A percentile compares a stretch with the other conserved stretches of the same genome.
phyloP scores from a whole-genome alignment of 331 rosid genomes.

The Malus hybrid region DNA sequence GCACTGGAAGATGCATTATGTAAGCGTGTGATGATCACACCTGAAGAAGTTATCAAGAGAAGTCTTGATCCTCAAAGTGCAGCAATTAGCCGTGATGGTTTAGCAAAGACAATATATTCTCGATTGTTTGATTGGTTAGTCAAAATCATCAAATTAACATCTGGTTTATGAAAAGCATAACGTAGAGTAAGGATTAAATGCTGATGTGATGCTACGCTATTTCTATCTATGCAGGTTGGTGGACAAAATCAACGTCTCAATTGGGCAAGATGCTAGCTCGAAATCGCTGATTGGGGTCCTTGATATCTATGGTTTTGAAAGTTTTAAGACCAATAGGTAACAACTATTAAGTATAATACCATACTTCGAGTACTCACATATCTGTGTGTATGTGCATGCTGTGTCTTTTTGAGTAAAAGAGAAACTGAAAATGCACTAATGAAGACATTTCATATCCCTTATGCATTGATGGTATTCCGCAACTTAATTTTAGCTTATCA shows the following conservation, averaged over 20 bases:
- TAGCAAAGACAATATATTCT: constrained; percentile 92
- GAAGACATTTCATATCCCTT: constrained; percentile 24
- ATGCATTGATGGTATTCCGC: constrained; percentile 18
- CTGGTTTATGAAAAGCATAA: background rate
- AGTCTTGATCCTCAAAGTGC: constrained; percentile 98
- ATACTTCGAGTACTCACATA: background rate
- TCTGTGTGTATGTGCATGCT: background rate
- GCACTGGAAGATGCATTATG: constrained; percentile 93
- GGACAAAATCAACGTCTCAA: constrained; percentile 85
- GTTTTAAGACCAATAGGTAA: constrained; percentile 97
- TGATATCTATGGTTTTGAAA: constrained; percentile 97
- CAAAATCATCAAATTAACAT: background rate
- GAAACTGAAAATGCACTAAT: constrained; percentile 9
- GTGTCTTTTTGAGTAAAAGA: background rate
- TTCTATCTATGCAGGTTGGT: constrained; percentile 67
- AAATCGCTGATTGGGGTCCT: constrained; percentile 93
- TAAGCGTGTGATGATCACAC: constrained; percentile 98
- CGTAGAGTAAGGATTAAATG: background rate
- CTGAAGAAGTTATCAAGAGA: constrained; percentile 97
- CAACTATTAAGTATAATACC: constrained; percentile 5
- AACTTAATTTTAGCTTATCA: constrained; percentile 49
- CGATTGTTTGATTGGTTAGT: constrained; percentile 94
- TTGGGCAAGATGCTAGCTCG: constrained; percentile 87
- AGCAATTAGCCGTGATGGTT: constrained; percentile 76
- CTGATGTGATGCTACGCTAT: constrained; percentile 7